Evolutionary conservation across 768 basidiomycete genomes (phyloP).

Genomic region (Lactarius hengduanensis): DNA sequence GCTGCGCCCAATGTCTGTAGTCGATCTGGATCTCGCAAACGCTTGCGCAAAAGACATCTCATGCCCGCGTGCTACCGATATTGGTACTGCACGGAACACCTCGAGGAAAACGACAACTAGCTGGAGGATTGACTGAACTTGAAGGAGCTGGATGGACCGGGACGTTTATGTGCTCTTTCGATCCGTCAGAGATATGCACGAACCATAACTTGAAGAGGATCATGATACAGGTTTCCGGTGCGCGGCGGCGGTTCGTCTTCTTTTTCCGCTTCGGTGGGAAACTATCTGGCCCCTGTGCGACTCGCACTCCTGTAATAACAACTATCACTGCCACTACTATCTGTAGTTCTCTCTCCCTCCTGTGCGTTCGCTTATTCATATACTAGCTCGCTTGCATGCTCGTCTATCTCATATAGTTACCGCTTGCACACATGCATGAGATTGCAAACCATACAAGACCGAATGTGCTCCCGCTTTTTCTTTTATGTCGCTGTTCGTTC

Average conservation of each 20-base stretch:
- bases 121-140: too few relatives aligned
- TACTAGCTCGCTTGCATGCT: too few relatives aligned
- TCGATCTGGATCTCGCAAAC: slow-evolving; percentile 96
- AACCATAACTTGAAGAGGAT: slow-evolving; percentile 74
- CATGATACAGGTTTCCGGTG: slow-evolving; percentile 83
- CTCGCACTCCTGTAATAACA: too few relatives aligned
- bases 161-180: slow-evolving; percentile 75
- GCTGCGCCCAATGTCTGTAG: slow-evolving; percentile 81
- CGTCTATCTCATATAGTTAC: too few relatives aligned
- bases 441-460: too few relatives aligned
- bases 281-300: slow-evolving; percentile 53
- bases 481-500: too few relatives aligned
- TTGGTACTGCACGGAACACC: slow-evolving; percentile 55
- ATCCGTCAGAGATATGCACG: slow-evolving; percentile 95
- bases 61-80: slow-evolving; percentile 87
- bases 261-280: background rate
- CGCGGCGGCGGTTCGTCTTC: slow-evolving; percentile 34
- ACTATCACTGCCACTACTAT: too few relatives aligned
- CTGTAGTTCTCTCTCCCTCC: too few relatives aligned
- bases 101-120: slow-evolving; percentile 89
- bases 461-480: too few relatives aligned
- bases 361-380: too few relatives aligned
- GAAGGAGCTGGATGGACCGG: slow-evolving; percentile 38
- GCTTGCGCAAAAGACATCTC: slow-evolving; percentile 50
- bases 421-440: too few relatives aligned